These are phyloP conservation scores for Tetrapisispora taiwanensis DNA, from an alignment of 805 yeast genomes.

Conservation along the genomic window DNA sequence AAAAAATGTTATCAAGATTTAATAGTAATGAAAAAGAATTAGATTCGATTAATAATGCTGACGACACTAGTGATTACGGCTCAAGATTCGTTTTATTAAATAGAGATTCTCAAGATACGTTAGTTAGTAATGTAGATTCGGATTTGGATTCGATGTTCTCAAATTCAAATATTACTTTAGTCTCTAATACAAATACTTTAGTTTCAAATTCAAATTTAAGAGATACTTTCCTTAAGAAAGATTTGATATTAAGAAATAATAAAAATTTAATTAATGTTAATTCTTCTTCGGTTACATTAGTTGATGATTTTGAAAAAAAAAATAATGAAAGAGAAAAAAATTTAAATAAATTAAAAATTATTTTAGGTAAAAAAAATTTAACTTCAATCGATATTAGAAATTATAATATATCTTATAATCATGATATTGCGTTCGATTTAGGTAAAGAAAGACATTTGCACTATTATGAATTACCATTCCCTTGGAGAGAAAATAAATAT, in stretches of 20 bases:
- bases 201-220: background rate
- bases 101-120: slow-evolving; percentile 3
- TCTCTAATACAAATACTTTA: background rate
- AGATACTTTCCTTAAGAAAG: background rate
- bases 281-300: slow-evolving; percentile 1
- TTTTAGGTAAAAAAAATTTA: background rate
- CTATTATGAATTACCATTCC: slow-evolving; percentile 79
- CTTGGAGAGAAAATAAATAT: slow-evolving; percentile 88
- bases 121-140: background rate
- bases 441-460: slow-evolving; percentile 47
- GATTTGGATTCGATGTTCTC: background rate
- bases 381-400: slow-evolving; percentile 3
- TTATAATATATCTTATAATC: slow-evolving; percentile 34
- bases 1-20: slow-evolving; percentile 1
- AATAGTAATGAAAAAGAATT: background rate
- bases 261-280: background rate
- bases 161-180: background rate
- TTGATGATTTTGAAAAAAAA: slow-evolving; percentile 2
- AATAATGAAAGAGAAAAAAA: background rate
- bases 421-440: slow-evolving; percentile 35
- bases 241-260: background rate
- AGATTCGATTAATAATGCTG: background rate
- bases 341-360: background rate
- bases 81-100: background rate
- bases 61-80: background rate